Evolutionary conservation across 164 flowering plant genomes (phyloP), one percentile per base, ranked within the genome.

Genomic region (Euptelea pleiosperma): DNA sequence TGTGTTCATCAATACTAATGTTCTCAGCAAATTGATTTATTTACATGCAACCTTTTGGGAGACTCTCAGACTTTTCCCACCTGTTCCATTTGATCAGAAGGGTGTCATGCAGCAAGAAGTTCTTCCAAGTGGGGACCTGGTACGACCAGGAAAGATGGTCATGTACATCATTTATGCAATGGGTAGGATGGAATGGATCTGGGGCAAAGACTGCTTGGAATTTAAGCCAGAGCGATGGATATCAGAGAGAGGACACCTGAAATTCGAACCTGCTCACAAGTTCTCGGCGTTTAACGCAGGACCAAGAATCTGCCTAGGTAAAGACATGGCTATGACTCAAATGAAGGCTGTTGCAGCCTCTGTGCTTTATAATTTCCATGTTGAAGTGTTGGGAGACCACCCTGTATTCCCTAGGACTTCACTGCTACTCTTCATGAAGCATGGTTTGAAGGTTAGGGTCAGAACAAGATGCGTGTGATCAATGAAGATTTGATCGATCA

Each of bases 171-270:
- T 79, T 0, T 80, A 78, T 26, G 80, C 77, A 7, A 74, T 76
- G 80, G 85, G 82, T 28, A 71, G 79, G 56, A 73, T 76, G 77
- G 80, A 73, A 24, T 61, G 69, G 12, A n/a, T 80, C 14, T 80
- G 84, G 82, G 84, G 84, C 12, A 37, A 71, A 26, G 78, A 80
- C 67, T 49, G 75, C 44, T 10, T 48, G 7, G 75, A 76, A 40
- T 80, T 73, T 62, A 65, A 62, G 15, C 83, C 83, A 24, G 69
- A 67, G 48, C 55, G 80, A 21, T 79, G 83, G 83, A 10, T 40
- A 5, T 3, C 12, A 10, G 12, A 40, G 12, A 15, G 12, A 9
- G 43, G 43, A 15, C 6, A 40, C n/a, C 14, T 40, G 16, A 40
- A 9, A 9, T 15, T 40, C 12, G 43, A 40, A 40, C 3, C 12